These are phyloP conservation scores for Pyricularia sp. DNA, from an alignment of 2,329 filamentous ascomycete species.

Conservation along the genomic window DNA sequence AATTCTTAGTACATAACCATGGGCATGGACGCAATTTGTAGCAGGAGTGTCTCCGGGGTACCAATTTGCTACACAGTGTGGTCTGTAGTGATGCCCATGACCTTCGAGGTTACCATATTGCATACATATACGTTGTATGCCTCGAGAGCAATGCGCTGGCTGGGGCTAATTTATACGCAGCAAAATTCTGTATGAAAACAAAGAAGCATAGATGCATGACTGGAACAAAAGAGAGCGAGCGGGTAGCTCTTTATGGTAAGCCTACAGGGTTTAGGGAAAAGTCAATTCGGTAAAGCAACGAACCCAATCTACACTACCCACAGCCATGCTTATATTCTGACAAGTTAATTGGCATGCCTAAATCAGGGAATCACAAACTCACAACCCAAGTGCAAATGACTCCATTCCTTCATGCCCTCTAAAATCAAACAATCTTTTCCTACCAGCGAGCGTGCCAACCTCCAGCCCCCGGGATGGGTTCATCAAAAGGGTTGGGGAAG, in stretches of 20 bases:
- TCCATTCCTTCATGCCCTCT: too few relatives aligned
- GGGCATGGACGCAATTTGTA: neutral
- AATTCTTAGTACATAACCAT: neutral
- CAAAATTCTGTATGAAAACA: neutral
- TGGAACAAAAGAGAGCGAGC: neutral
- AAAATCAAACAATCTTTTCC: neutral
- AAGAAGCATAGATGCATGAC: neutral
- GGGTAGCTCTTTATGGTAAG: neutral
- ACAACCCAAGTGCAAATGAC: neutral
- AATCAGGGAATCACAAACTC: neutral
- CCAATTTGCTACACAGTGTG: neutral
- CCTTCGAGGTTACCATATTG: neutral
- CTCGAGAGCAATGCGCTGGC: neutral
- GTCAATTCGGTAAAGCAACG: neutral
- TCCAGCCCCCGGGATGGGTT: neutral
- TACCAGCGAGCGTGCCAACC: neutral
- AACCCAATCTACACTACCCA: neutral
- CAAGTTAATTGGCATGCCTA: neutral
- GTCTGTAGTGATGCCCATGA: neutral
- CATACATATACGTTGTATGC: neutral
- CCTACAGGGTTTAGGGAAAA: neutral
- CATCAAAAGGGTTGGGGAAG: neutral
- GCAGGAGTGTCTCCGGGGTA: neutral
- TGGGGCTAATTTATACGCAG: neutral
- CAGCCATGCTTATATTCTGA: neutral